phyloP scores from a whole-genome alignment of 2,329 filamentous ascomycete species.

The Helicocarpus griseus region DNA sequence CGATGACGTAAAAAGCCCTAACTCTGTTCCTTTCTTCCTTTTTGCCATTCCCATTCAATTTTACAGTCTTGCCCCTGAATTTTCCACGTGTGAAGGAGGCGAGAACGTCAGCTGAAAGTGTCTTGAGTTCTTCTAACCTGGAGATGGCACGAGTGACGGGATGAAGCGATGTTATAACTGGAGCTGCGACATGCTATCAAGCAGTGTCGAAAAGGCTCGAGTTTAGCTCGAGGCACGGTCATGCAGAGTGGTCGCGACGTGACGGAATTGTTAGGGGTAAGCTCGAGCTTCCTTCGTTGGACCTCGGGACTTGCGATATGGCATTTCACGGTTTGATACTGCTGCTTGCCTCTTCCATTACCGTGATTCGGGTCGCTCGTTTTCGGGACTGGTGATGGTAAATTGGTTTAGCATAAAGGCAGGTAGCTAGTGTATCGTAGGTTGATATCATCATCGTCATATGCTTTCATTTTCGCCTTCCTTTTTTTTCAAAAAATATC shows the following conservation, averaged over 20 bases:
- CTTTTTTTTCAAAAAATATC: background rate
- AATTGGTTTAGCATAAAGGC: background rate
- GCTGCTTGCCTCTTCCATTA: background rate
- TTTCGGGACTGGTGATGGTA: background rate
- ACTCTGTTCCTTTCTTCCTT: background rate
- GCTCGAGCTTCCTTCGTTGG: background rate
- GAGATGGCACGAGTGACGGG: no score
- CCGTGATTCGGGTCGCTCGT: background rate
- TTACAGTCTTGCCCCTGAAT: no score
- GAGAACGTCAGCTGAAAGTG: no score
- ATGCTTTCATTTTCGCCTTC: background rate
- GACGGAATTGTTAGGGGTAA: background rate
- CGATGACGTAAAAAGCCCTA: background rate
- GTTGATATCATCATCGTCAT: background rate
- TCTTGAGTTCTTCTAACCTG: no score
- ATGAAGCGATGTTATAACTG: background rate
- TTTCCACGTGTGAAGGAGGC: no score
- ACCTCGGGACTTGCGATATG: constrained; percentile 3
- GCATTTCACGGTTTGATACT: background rate
- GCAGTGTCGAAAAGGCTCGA: background rate
- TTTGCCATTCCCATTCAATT: no score
- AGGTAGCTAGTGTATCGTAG: background rate
- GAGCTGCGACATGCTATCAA: background rate
- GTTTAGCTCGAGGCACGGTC: background rate
- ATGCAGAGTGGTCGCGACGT: background rate